Percentiles rank a stretch among this genome's conserved stretches.
phyloP scores from a whole-genome alignment of 2,329 filamentous ascomycete species.

The Furcasterigmium furcatum region DNA sequence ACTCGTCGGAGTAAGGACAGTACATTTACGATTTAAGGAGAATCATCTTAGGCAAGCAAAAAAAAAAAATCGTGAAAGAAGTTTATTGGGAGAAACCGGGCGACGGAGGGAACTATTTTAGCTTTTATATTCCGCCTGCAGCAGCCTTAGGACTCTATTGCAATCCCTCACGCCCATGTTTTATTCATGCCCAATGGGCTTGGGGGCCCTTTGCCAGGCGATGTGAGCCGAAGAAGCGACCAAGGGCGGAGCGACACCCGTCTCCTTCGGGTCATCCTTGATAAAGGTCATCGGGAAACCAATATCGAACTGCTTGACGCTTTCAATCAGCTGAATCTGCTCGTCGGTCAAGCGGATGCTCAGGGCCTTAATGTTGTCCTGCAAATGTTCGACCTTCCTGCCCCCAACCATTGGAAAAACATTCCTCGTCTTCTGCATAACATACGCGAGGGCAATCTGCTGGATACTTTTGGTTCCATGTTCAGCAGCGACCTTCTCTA shows the following conservation, averaged over 20 bases:
- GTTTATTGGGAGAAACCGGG: no score
- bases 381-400: conserved; percentile 47
- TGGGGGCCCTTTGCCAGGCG: conserved; percentile 6
- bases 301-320: conserved; percentile 46
- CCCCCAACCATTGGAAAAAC: conserved; percentile 53
- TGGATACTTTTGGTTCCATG: conserved; percentile 56
- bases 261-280: conserved; percentile 17
- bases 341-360: conserved; percentile 43
- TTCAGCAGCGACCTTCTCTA: conserved; percentile 56
- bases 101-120: no score
- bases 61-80: no score
- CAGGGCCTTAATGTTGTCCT: conserved; percentile 55
- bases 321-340: conserved; percentile 53
- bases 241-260: conserved; percentile 2
- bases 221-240: neutral
- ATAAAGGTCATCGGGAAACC: conserved; percentile 51
- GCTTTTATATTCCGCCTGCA: no score
- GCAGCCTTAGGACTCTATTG: no score
- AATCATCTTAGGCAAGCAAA: no score
- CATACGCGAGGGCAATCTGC: conserved; percentile 52
- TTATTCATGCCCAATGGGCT: conserved; percentile 6
- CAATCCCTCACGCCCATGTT: no score
- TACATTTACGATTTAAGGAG: no score
- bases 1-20: no score
- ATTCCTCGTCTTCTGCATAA: conserved; percentile 46